Conservation (phyloP, 1,284 basidiomycete genomes). For the Psilocybe mexicana region DNA sequence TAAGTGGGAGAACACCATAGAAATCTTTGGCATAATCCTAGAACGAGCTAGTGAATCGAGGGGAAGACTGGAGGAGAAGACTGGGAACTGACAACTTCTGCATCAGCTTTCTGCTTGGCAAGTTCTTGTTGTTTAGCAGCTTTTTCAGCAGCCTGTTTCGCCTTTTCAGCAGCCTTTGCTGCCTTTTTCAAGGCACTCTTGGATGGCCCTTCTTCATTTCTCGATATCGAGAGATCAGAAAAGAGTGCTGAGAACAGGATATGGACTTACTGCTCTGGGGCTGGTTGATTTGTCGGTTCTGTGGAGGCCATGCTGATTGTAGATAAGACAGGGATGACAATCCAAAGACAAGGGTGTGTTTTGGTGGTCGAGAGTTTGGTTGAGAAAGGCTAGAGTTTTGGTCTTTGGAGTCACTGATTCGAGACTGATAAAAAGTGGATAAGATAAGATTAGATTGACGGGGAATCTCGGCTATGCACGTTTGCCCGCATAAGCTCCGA, state of each 20-base stretch:
- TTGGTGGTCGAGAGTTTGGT: background rate
- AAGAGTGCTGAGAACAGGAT: background rate
- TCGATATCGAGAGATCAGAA: background rate
- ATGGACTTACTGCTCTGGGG: constrained; percentile 24
- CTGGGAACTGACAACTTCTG: constrained; percentile 59
- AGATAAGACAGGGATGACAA: background rate
- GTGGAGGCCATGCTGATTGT: constrained; percentile 23
- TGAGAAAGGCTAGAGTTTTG: constrained; percentile 4
- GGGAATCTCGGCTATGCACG: constrained; percentile 23
- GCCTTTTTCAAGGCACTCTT: constrained; percentile 95
- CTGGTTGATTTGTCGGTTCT: constrained; percentile 20
- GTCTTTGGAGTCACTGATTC: constrained; percentile 11
- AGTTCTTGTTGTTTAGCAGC: constrained; percentile 79
- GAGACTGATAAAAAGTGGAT: constrained; percentile 6
- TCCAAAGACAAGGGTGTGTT: background rate
- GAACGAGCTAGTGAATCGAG: constrained; percentile 4
- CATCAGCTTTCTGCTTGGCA: constrained; percentile 72
- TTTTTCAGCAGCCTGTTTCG: constrained; percentile 85
- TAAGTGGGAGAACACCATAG: constrained; percentile 90
- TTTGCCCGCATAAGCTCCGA: constrained; percentile 20
- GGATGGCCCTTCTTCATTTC: constrained; percentile 52
- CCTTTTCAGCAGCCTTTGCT: constrained; percentile 92
- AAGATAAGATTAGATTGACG: constrained; percentile 26
- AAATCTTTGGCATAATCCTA: constrained; percentile 85
- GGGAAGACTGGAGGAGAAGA: background rate